These are phyloP conservation scores for Boletus eberwhitei DNA, from an alignment of 768 basidiomycete genomes.

Conservation along the genomic window DNA sequence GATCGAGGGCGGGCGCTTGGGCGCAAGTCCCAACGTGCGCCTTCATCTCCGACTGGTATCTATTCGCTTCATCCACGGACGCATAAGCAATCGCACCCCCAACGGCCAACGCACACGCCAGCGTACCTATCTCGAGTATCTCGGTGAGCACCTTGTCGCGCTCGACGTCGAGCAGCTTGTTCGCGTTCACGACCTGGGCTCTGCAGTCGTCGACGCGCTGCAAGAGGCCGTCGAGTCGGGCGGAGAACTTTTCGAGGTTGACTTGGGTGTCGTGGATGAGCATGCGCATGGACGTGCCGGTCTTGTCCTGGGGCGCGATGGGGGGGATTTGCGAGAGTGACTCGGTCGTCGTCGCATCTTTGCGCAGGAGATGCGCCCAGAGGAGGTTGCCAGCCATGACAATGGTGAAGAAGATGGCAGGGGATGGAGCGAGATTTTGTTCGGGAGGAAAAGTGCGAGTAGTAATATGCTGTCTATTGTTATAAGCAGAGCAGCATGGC, in stretches of 20 bases:
- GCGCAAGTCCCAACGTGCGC: slow-evolving; percentile 55
- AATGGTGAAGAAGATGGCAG: neutral
- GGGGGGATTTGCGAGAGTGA: slow-evolving; percentile 31
- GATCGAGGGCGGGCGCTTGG: slow-evolving; percentile 41
- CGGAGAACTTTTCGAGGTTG: slow-evolving; percentile 64
- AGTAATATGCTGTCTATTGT: accelerated
- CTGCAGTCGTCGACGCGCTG: slow-evolving; percentile 49
- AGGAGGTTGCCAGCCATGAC: slow-evolving; percentile 24
- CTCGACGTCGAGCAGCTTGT: slow-evolving; percentile 57
- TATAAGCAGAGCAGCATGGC: slow-evolving; percentile 37
- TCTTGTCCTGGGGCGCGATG: slow-evolving; percentile 56
- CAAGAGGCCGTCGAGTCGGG: slow-evolving; percentile 51
- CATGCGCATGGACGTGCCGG: slow-evolving; percentile 66
- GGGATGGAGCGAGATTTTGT: neutral
- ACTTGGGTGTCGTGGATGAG: slow-evolving; percentile 72
- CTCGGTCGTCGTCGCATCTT: slow-evolving; percentile 32
- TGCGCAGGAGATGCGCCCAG: slow-evolving; percentile 57
- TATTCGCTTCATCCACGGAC: slow-evolving; percentile 44
- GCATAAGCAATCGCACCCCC: slow-evolving; percentile 4
- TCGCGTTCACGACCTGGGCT: slow-evolving; percentile 49
- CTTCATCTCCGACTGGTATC: slow-evolving; percentile 60
- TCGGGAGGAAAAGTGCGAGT: no score
- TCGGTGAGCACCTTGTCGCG: slow-evolving; percentile 55
- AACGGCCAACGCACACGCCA: no score
- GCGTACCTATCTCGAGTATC: slow-evolving; percentile 29